Conservation (phyloP, 1,284 basidiomycete genomes). For the Cronartium ribicola region DNA sequence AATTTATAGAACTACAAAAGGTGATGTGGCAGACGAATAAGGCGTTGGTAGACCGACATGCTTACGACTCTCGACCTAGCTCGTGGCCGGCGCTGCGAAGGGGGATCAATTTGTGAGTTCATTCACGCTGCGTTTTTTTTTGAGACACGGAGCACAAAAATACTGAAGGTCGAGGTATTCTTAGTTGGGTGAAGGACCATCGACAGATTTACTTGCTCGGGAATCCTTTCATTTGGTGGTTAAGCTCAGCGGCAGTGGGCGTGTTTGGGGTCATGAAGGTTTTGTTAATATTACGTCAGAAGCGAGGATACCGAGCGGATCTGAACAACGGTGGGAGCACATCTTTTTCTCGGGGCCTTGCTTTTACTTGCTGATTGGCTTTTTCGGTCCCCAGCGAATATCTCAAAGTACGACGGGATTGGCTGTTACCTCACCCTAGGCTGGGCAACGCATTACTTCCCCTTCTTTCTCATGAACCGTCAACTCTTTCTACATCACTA, state of each 20-base stretch:
- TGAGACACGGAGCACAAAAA: constrained; percentile 47
- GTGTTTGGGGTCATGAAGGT: constrained; percentile 67
- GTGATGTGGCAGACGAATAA: constrained; percentile 99
- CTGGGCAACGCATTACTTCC: constrained; percentile 90
- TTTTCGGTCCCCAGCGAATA: constrained; percentile 61
- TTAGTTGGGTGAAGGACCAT: constrained; percentile 98
- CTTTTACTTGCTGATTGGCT: not conserved
- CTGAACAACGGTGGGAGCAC: constrained; percentile 72
- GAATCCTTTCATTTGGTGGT: constrained; percentile 89
- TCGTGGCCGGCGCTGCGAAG: constrained; percentile 82
- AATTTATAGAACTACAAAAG: constrained; percentile 85
- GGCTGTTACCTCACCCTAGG: constrained; percentile 88
- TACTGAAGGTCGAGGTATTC: constrained; percentile 54
- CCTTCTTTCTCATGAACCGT: constrained; percentile 92
- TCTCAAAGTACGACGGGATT: constrained; percentile 84
- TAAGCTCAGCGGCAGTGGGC: constrained; percentile 67
- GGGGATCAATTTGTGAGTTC: constrained; percentile 64
- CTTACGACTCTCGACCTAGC: constrained; percentile 84
- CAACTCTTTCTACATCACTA: constrained; percentile 97
- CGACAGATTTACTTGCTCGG: constrained; percentile 91
- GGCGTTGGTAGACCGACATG: constrained; percentile 87
- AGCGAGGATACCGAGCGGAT: constrained; percentile 80
- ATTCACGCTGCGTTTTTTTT: not conserved
- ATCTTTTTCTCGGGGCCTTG: not conserved
- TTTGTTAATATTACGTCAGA: constrained; percentile 76